Percentiles rank a stretch among this genome's conserved stretches.
Conservation (phyloP, 345 rosid genomes). For the Salix arbutifolia region DNA sequence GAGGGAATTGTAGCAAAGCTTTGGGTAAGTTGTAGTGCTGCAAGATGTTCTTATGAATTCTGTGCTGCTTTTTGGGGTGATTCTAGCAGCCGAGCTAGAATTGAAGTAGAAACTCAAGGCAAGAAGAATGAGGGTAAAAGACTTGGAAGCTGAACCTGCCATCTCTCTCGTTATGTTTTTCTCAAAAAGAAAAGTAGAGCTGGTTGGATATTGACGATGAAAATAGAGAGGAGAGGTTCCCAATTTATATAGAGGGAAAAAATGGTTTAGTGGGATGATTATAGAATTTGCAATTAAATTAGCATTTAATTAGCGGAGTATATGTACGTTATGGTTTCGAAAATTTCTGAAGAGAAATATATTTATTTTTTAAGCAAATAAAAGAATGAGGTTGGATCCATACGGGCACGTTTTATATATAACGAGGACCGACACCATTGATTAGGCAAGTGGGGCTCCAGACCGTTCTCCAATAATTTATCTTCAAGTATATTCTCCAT, state of each 20-base stretch:
- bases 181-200: neutral
- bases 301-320: neutral
- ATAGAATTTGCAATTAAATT: neutral
- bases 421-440: too few species aligned
- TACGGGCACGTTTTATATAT: too few species aligned
- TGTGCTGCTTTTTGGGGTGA: constrained; percentile 20
- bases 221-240: neutral
- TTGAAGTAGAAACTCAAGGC: constrained; percentile 11
- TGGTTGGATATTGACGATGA: constrained; percentile 11
- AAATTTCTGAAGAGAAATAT: too few species aligned
- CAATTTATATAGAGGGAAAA: constrained; percentile 21
- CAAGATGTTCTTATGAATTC: constrained; percentile 65
- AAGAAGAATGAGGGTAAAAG: constrained; percentile 11
- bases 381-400: too few species aligned
- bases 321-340: too few species aligned
- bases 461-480: too few species aligned
- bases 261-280: neutral
- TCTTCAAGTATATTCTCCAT: too few species aligned
- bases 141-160: constrained; percentile 15
- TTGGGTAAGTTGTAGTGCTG: constrained; percentile 52
- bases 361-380: too few species aligned
- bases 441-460: too few species aligned
- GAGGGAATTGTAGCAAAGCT: constrained; percentile 60
- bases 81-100: constrained; percentile 26
- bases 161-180: neutral